Evolutionary conservation across 768 basidiomycete genomes (phyloP).

Genomic region (Russula vinacea): DNA sequence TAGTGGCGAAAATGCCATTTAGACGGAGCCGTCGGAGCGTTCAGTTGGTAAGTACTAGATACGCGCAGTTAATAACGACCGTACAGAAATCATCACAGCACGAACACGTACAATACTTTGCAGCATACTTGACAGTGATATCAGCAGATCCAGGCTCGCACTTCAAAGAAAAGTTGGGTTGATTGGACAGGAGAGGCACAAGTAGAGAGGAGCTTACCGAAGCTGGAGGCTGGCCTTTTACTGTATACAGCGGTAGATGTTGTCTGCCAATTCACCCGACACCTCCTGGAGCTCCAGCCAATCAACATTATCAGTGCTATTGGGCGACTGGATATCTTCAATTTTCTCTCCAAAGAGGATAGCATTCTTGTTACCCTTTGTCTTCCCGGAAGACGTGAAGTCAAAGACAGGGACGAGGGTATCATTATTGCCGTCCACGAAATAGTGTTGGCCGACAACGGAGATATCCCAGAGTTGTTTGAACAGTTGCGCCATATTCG

Average conservation of each 20-base stretch:
- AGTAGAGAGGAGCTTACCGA: constrained; percentile 10
- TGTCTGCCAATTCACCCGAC: constrained; percentile 7
- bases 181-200: not conserved
- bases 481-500: not conserved
- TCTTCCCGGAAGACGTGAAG: constrained; percentile 15
- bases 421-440: constrained; percentile 1
- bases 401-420: constrained; percentile 15
- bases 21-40: too few relatives aligned
- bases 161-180: not conserved
- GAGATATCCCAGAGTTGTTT: not conserved
- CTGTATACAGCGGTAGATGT: constrained; percentile 23
- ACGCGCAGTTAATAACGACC: not conserved
- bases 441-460: constrained; percentile 22
- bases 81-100: not conserved
- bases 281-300: constrained; percentile 19
- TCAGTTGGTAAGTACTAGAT: constrained; percentile 4
- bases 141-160: constrained; percentile 14
- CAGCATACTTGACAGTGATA: constrained; percentile 22
- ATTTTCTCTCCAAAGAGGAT: constrained; percentile 20
- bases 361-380: constrained; percentile 7
- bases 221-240: constrained; percentile 18
- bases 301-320: constrained; percentile 10
- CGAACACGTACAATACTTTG: constrained; percentile 23
- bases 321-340: constrained; percentile 15
- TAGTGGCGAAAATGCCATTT: too few relatives aligned